Evolutionary conservation across 805 yeast genomes (phyloP).

Genomic region (Komagataella pastoris): DNA sequence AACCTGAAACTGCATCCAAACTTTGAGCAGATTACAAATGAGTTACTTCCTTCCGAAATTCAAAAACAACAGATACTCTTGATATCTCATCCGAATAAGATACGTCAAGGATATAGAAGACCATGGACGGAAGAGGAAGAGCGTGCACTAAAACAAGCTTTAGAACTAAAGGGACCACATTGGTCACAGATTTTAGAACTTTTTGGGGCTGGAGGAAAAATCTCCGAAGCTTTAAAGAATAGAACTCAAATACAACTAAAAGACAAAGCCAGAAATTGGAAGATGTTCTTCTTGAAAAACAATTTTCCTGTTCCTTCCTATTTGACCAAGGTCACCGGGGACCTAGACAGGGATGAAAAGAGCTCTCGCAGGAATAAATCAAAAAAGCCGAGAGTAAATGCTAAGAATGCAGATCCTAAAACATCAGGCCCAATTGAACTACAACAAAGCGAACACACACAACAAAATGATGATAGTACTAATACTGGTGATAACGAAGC

Average conservation of each 20-base stretch:
- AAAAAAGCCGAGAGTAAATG: not conserved
- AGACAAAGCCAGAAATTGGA: conserved; percentile 95
- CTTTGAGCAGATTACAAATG: conserved; percentile 1
- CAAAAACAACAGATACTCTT: conserved; percentile 3
- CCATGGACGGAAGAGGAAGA: conserved; percentile 90
- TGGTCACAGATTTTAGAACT: conserved; percentile 86
- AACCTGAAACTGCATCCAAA: not conserved
- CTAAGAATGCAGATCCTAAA: not conserved
- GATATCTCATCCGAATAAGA: not conserved
- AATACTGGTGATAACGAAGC: not conserved
- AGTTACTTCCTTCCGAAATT: conserved; percentile 1
- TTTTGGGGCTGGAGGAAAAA: conserved; percentile 90
- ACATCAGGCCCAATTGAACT: not conserved
- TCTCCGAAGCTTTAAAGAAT: conserved; percentile 72
- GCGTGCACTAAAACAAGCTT: conserved; percentile 65
- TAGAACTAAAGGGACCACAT: conserved; percentile 77
- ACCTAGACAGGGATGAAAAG: conserved; percentile 26
- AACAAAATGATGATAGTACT: not conserved
- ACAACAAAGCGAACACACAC: not conserved
- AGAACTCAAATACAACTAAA: conserved; percentile 86
- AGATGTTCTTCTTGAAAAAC: conserved; percentile 68
- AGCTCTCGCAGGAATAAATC: not conserved
- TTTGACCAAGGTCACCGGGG: conserved; percentile 79
- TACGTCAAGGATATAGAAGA: conserved; percentile 26
- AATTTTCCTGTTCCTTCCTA: conserved; percentile 72